Percentiles rank a stretch among this genome's conserved stretches.
Conservation (phyloP, 371 early-diverging fungal genomes). For the Amoeboaphelidium occidentale region DNA sequence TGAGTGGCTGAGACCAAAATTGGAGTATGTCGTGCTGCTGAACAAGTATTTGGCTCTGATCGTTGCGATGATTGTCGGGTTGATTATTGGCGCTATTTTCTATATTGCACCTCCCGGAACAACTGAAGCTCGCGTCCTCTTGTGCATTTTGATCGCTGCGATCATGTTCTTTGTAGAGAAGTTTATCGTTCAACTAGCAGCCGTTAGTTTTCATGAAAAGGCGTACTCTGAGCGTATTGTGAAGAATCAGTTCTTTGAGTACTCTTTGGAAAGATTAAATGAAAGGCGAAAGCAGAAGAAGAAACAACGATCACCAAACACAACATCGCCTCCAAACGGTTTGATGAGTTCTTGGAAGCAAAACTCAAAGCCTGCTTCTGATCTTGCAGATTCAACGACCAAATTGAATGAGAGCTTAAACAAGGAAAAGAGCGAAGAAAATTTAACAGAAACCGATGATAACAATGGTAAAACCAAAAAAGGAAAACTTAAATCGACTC, state of each 20-base stretch:
- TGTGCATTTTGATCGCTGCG: neutral
- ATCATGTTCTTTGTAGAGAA: neutral
- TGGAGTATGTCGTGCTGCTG: neutral
- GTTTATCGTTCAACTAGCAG: neutral
- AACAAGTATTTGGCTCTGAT: neutral
- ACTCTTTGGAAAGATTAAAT: neutral
- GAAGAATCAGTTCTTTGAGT: neutral
- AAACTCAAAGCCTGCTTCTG: too few relatives aligned
- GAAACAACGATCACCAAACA: too few relatives aligned
- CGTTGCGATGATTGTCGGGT: neutral
- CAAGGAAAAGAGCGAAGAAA: too few relatives aligned
- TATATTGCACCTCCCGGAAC: neutral
- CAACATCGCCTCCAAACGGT: too few relatives aligned
- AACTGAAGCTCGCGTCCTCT: neutral
- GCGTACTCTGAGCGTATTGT: neutral
- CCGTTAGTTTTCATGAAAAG: neutral
- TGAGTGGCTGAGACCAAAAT: neutral
- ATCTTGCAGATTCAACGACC: too few relatives aligned
- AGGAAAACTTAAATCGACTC: too few relatives aligned
- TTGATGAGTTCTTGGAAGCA: too few relatives aligned
- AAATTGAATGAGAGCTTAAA: too few relatives aligned
- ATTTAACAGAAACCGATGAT: too few relatives aligned
- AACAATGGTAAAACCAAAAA: too few relatives aligned
- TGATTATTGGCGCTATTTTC: neutral
- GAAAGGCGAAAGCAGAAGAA: too few relatives aligned